Percentiles rank a stretch among this genome's conserved stretches.
phyloP scores from a whole-genome alignment of 176 grass and related monocot species.

The Carex scoparia region DNA sequence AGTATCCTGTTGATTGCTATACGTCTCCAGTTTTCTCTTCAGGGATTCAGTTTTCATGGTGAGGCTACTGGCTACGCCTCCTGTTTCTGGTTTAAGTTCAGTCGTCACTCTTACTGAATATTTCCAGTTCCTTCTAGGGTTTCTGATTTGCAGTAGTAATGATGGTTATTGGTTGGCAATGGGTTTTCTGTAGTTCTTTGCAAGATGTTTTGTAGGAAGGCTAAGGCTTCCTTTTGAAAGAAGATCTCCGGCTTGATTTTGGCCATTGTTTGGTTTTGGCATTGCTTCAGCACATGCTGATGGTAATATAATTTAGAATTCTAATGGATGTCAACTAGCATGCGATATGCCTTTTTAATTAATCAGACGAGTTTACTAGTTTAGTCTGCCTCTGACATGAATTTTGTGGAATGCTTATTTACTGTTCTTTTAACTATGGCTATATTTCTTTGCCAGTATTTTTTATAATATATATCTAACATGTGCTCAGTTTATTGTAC shows the following conservation, averaged over 20 bases:
- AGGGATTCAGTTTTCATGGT: not conserved
- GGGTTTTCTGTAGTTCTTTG: not conserved
- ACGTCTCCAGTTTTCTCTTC: conserved; percentile 10
- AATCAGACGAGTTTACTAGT: not conserved
- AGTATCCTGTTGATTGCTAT: conserved; percentile 43
- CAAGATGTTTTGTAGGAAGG: not conserved
- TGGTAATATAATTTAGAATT: not conserved
- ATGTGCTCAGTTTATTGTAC: not conserved
- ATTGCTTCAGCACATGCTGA: not conserved
- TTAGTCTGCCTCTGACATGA: not conserved
- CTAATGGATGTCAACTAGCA: not conserved
- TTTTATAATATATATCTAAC: not conserved
- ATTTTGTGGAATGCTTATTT: not conserved
- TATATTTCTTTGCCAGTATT: not conserved
- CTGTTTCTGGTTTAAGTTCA: not conserved
- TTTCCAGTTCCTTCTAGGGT: not conserved
- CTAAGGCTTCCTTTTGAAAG: not conserved
- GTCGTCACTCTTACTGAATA: not conserved
- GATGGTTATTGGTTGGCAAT: not conserved
- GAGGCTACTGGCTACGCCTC: not conserved
- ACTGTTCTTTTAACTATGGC: not conserved
- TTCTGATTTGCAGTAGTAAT: not conserved
- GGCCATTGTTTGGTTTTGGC: conserved; percentile 4
- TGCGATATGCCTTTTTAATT: not conserved
- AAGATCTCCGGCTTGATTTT: not conserved